Evolutionary conservation across 768 basidiomycete species (phyloP), one percentile per base, ranked within the genome.

Genomic region (Termitomyces sp.): DNA sequence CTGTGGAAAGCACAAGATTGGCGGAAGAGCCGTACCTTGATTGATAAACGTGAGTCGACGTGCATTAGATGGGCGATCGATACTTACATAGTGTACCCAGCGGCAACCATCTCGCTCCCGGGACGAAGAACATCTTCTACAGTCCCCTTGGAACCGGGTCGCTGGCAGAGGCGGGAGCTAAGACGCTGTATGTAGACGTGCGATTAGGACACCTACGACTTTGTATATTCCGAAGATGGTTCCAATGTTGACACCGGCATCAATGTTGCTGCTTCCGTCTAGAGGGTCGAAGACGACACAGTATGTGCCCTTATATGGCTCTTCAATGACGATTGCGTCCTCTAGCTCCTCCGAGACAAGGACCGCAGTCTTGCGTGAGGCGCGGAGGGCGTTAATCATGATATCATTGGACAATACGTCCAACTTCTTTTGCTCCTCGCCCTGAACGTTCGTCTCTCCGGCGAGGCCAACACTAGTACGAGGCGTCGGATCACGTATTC

Each of bases 401-500:
- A 99, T 99, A 73, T 99, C 96, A 73, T 99, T 98, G 15, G 94
- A 91, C 36, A 97, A 81, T n/a, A 97, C 89, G 70, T 97, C 96
- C 57, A 99, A 84, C 78, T 99, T 99, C 84, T 99, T 99, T 82
- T 99, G 97, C 71, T 98, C 97, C 74, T 98, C 97, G 22, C 97
- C 97, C 76, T 96, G 94, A 8, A 96, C 90, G 71, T 99, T 99
- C 32, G 92, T 92, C 71, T 96, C 94, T 16, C 97, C 97, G 16
- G 97, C 97, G 22, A 96, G 83, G 36, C 97, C 97, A 66, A 99
- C 90, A n/a, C 95, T 96, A 69, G n/a, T 44, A 7, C 28, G 40
- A 28, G 40, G 16, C 60, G 53, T 64, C 56, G 49, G 40, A 54
- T 55, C 49, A 55, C 33, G 45, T 44, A 49, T 49, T 50, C 58